These are phyloP conservation scores for Beauveria bassiana DNA, from an alignment of 2,329 filamentous ascomycete species.

Conservation along the genomic window DNA sequence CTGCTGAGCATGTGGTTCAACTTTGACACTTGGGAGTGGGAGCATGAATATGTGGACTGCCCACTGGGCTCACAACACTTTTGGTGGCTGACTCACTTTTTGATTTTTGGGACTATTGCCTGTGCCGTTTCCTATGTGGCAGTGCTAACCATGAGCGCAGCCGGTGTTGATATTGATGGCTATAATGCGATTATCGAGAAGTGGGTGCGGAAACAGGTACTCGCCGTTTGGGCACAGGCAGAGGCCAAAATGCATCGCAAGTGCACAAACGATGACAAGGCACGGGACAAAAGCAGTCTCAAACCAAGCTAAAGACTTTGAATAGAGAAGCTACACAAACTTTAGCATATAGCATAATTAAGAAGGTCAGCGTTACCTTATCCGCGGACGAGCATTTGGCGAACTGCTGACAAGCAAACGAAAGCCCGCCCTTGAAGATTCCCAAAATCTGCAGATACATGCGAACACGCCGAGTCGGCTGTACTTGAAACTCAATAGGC, in stretches of 20 bases:
- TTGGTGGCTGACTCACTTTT: conserved; percentile 85
- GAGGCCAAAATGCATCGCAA: neutral
- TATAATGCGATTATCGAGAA: conserved; percentile 16
- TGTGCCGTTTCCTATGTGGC: conserved; percentile 21
- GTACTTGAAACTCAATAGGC: neutral
- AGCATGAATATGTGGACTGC: conserved; percentile 72
- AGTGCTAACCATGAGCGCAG: conserved; percentile 19
- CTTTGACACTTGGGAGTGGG: conserved; percentile 63
- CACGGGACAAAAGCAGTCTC: neutral
- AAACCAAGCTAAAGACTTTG: neutral
- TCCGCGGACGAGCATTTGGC: neutral
- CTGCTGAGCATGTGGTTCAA: conserved; percentile 89
- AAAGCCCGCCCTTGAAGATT: neutral
- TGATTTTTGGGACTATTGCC: conserved; percentile 48
- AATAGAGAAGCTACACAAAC: neutral
- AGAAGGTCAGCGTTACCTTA: neutral
- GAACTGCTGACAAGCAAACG: neutral
- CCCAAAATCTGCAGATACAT: neutral
- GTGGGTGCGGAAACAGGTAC: neutral
- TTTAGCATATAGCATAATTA: conserved; percentile 3
- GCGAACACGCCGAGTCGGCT: neutral
- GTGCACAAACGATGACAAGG: neutral
- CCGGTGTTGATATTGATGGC: conserved; percentile 29
- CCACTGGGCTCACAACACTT: conserved; percentile 77
- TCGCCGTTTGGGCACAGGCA: neutral